Conservation (phyloP, 2,329 filamentous ascomycete genomes). For the Aspergillus caelatus region DNA sequence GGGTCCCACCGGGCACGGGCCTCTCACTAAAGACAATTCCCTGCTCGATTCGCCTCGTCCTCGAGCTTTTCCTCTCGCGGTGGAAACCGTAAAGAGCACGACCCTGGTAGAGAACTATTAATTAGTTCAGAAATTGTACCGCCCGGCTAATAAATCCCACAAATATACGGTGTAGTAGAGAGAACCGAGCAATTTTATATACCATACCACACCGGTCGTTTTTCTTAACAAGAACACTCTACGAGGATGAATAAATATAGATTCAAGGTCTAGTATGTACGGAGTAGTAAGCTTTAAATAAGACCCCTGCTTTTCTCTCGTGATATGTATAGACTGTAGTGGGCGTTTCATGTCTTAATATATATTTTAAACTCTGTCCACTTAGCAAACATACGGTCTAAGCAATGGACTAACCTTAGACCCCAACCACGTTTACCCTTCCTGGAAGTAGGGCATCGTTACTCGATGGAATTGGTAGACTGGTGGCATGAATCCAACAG, state of each 20-base stretch:
- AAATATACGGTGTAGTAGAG: neutral
- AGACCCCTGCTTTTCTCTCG: too few species aligned
- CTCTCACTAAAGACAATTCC: neutral
- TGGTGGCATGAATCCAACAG: neutral
- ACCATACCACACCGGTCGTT: neutral
- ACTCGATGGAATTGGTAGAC: too few species aligned
- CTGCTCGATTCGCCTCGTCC: too few species aligned
- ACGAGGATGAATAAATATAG: neutral
- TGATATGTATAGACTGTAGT: neutral
- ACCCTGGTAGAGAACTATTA: neutral
- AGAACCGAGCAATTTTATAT: neutral
- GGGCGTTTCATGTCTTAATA: too few species aligned
- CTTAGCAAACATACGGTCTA: too few species aligned
- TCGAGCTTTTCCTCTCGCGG: too few species aligned
- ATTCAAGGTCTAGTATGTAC: neutral
- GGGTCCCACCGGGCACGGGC: neutral
- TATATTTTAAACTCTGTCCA: too few species aligned
- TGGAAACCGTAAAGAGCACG: neutral
- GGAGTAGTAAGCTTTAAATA: neutral
- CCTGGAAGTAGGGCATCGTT: neutral
- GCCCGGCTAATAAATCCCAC: neutral
- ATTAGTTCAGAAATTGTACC: neutral
- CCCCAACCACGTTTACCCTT: neutral
- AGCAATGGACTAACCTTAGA: too few species aligned
- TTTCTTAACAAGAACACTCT: neutral